Conservation (phyloP, 148 eudicot genomes). For the Spergularia bocconei region DNA sequence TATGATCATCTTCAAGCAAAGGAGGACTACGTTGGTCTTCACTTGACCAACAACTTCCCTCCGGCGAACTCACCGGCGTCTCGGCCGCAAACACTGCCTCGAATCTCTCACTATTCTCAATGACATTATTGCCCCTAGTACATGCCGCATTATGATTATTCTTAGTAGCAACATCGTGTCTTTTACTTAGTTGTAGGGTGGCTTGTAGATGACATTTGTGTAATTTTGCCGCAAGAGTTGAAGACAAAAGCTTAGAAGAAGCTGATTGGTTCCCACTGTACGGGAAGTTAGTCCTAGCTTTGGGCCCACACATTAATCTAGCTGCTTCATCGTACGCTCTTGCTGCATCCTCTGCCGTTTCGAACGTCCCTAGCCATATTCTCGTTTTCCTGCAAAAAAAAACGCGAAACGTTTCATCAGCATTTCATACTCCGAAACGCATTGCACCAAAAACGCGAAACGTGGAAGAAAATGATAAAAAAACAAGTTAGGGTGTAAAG, state of each 20-base stretch:
- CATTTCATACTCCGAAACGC: no score
- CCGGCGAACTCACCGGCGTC: constrained; percentile 25
- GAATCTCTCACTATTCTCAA: constrained; percentile 18
- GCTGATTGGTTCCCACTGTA: constrained; percentile 34
- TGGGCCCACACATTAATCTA: constrained; percentile 68
- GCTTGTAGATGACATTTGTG: constrained; percentile 65
- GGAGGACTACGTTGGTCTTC: constrained; percentile 29
- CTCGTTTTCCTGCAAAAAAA: constrained; percentile 54
- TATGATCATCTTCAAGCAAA: constrained; percentile 64
- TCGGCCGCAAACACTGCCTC: not conserved
- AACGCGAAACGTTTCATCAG: not conserved
- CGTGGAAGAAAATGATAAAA: not conserved
- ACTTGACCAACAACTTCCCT: constrained; percentile 24
- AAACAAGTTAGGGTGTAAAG: not conserved
- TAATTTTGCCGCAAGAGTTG: constrained; percentile 63
- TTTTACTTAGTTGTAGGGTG: constrained; percentile 50
- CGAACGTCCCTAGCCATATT: constrained; percentile 76
- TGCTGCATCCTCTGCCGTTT: constrained; percentile 80
- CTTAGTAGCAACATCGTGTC: constrained; percentile 19
- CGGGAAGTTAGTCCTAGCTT: constrained; percentile 69
- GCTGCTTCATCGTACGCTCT: constrained; percentile 80
- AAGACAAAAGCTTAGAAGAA: constrained; percentile 65
- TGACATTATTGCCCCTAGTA: constrained; percentile 19
- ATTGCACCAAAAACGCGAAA: not conserved
- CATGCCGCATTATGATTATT: constrained; percentile 13